These are phyloP conservation scores for Wallemia mellicola DNA, from an alignment of 1,284 basidiomycete species.

Conservation along the genomic window DNA sequence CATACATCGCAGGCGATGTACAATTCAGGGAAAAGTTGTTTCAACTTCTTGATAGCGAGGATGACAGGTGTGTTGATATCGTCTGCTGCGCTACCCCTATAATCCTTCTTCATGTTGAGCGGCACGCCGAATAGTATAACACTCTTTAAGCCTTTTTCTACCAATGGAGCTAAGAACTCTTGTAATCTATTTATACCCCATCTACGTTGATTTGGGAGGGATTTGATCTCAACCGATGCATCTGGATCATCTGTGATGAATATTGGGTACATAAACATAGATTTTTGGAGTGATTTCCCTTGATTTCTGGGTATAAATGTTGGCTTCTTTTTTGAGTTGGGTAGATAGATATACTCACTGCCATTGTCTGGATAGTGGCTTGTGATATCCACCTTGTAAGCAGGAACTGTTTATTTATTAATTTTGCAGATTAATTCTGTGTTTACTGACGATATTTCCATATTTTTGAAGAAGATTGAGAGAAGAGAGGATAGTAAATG, in stretches of 20 bases:
- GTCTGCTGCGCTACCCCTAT: slow-evolving; percentile 56
- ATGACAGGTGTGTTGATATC: slow-evolving; percentile 77
- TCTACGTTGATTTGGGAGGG: slow-evolving; percentile 55
- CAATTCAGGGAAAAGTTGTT: slow-evolving; percentile 42
- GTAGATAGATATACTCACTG: slow-evolving; percentile 19
- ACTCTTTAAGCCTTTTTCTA: slow-evolving; percentile 62
- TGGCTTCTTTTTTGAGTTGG: slow-evolving; percentile 3
- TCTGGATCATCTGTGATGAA: slow-evolving; percentile 80
- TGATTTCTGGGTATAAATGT: slow-evolving; percentile 16
- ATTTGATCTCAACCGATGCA: slow-evolving; percentile 39
- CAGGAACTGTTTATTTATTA: too few relatives aligned
- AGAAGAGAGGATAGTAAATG: not conserved
- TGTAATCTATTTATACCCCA: slow-evolving; percentile 90
- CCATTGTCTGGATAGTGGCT: slow-evolving; percentile 57
- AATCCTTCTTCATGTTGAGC: slow-evolving; percentile 54
- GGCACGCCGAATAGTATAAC: slow-evolving; percentile 96
- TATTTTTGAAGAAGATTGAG: slow-evolving; percentile 1
- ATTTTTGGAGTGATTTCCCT: slow-evolving; percentile 38
- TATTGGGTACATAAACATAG: slow-evolving; percentile 92
- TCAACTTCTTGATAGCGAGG: slow-evolving; percentile 48
- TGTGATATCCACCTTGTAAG: slow-evolving; percentile 72
- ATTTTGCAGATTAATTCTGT: too few relatives aligned
- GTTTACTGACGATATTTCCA: slow-evolving; percentile 13
- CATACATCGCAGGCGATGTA: slow-evolving; percentile 89
- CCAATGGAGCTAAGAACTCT: slow-evolving; percentile 54